Base-by-base conservation (phyloP, 371 early-diverging fungal species). In the Mortierella polycephala region DNA sequence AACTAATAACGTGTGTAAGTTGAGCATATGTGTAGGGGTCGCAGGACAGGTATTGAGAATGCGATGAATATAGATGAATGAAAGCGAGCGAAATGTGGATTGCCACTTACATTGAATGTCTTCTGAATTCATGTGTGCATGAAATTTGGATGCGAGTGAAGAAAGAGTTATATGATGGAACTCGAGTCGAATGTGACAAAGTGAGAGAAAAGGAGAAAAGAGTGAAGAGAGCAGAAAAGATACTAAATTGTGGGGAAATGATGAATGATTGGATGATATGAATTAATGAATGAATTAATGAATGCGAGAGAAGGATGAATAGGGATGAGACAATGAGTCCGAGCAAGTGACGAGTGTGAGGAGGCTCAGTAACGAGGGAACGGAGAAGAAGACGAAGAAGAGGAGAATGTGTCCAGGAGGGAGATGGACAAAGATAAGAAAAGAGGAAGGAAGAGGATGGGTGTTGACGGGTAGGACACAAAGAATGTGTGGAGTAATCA, bases 181-280 rank as follows among this genome's bases (percentile, higher is more conserved):
- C 4, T 1, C 1, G 30, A 30, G 30, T 30, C 30, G 30, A 30
- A 30, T 30, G 30, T 30, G 30, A 30, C 30, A 1, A 4, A 30
- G 4, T 30, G 30, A 30, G 30, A 30, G 30, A 30, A 30, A 30
- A 30, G 23, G 64, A 18, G 46, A 46, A 40, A 30, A 21, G 64
- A 63, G 30, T 54, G 63, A n/a, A 5, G 46, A 16, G 47, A 20
- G 21, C 8, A 11, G 56, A 46, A 53, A 55, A 18, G 67, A 58
- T 16, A 57, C n/a, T 16, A 44, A 10, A 42, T 2, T 30, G 30
- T 30, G 30, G 30, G 30, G 30, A 30, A 2, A 30, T 1, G 30
- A 30, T 30, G 30, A 30, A 30, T 30, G 30, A 30, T 30, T 30
- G 30, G 30, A 30, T 30, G 30, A 4, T 30, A 30, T 30, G 30